phyloP scores from a whole-genome alignment of 2,329 filamentous ascomycete species.

The Trichoderma aggressivum region DNA sequence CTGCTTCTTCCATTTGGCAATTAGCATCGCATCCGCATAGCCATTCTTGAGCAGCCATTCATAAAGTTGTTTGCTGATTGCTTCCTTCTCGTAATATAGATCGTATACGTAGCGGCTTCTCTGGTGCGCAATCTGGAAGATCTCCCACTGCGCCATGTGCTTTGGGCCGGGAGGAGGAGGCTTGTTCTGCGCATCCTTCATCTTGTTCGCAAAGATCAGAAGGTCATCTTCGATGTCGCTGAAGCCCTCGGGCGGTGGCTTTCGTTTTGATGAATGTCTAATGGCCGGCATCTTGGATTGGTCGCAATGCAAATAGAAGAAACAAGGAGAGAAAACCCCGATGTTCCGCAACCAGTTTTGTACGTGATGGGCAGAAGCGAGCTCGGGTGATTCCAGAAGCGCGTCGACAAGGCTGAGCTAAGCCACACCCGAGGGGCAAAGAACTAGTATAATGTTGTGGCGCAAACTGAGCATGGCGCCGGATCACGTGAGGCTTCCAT shows the following conservation, averaged over 20 bases:
- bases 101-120: slow-evolving; percentile 93
- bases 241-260: slow-evolving; percentile 82
- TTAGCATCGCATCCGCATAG: slow-evolving; percentile 91
- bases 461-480: slow-evolving; percentile 22
- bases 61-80: slow-evolving; percentile 87
- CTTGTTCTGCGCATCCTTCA: slow-evolving; percentile 93
- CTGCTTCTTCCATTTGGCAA: slow-evolving; percentile 99
- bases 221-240: slow-evolving; percentile 84
- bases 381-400: slow-evolving; percentile 1
- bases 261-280: slow-evolving; percentile 70
- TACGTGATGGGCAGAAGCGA: neutral
- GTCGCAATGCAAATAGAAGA: neutral
- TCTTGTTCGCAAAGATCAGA: slow-evolving; percentile 82
- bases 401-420: slow-evolving; percentile 18
- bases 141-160: slow-evolving; percentile 92
- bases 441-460: slow-evolving; percentile 18
- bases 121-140: slow-evolving; percentile 96
- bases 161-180: slow-evolving; percentile 75
- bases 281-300: slow-evolving; percentile 69
- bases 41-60: slow-evolving; percentile 96
- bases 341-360: neutral
- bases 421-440: slow-evolving; percentile 21
- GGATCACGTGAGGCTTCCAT: slow-evolving; percentile 30
- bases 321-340: neutral
- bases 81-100: slow-evolving; percentile 95